phyloP scores from a whole-genome alignment of 768 basidiomycete species.

The Russula lepida region DNA sequence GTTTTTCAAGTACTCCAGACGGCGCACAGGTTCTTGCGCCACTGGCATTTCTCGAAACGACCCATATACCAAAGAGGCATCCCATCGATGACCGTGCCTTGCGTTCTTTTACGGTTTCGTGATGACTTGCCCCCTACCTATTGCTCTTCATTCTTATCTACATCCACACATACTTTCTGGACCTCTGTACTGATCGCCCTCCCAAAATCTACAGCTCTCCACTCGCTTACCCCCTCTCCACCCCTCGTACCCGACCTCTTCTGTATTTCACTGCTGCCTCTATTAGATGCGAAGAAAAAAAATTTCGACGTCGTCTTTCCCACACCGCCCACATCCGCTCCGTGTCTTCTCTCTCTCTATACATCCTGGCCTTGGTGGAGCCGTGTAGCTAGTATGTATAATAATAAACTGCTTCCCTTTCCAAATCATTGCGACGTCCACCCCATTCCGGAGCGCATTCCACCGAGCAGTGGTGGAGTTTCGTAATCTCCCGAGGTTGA shows the following conservation, averaged over 20 bases:
- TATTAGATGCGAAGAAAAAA: not conserved
- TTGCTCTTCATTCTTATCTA: not conserved
- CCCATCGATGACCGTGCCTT: conserved; percentile 64
- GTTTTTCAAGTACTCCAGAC: conserved; percentile 13
- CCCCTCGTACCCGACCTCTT: not conserved
- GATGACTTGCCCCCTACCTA: conserved; percentile 2
- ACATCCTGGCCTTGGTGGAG: conserved; percentile 1
- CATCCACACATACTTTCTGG: conserved; percentile 14
- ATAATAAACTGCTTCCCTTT: not conserved
- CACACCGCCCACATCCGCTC: conserved; percentile 4
- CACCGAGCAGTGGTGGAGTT: not conserved
- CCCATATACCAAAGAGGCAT: conserved; percentile 55
- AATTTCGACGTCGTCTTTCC: not conserved
- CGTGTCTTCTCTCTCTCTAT: not conserved
- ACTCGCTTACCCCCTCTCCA: not conserved
- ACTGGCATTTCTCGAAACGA: conserved; percentile 51
- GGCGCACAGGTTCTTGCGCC: conserved; percentile 41
- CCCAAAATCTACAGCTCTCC: not conserved
- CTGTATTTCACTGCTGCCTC: not conserved
- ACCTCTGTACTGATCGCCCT: conserved; percentile 8
- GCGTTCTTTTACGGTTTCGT: conserved; percentile 42
- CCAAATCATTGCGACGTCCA: not conserved
- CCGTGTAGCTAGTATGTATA: conserved; percentile 18
- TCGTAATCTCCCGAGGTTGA: not conserved
- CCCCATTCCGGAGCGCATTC: not conserved